Base-by-base conservation (phyloP, 2,329 filamentous ascomycete species). In the Zymoseptoria crescenta region DNA sequence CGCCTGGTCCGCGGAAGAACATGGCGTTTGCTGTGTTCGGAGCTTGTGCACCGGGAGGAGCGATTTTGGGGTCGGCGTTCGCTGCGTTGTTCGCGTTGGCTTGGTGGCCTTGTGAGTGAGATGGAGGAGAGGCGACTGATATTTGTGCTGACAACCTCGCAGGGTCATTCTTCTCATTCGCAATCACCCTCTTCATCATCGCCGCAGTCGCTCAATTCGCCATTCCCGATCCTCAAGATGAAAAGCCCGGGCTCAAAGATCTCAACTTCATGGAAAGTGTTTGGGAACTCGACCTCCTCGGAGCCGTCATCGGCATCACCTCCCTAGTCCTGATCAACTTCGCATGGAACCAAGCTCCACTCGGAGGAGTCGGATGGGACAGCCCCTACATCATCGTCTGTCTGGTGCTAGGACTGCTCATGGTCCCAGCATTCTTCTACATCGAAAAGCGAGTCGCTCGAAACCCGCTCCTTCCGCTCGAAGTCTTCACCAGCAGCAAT, bases 11-110 rank as follows among this genome's bases (percentile, higher is more conserved):
- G 51, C 68, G 71, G 57, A 75, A 75, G 63, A 73, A 74, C 57
- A 72, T 75, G 55, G 69, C 72, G 1, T 74, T 75, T 59, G 69
- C 69, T 45, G 59, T 73, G 24, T 75, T 75, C 56, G 73, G 72
- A 21, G 68, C 69, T 10, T 65, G 64, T 53, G 73, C 72, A 19
- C 73, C 73, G 0, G 64, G 63, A 28, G 73, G 72, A 1, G 71
- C 69, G 13, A 67, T 74, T 27, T 62, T 69, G 19, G 73, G 73
- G n/a, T 64, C 68, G 0, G 62, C 65, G 2, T 73, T 69, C 30
- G 70, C 67, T 16, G 65, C 67, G 35, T 52, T 74, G 1, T 74
- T 74, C 51, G 69, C 68, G 4, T 57, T 70, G 13, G 61, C 66
- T 1, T 74, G 69, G 67, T 72, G 70, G 70, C 64, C 62, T n/a